A percentile compares a stretch with the other conserved stretches of the same genome.
Conservation (phyloP, 768 basidiomycete species). For the Tulasnella calospora region DNA sequence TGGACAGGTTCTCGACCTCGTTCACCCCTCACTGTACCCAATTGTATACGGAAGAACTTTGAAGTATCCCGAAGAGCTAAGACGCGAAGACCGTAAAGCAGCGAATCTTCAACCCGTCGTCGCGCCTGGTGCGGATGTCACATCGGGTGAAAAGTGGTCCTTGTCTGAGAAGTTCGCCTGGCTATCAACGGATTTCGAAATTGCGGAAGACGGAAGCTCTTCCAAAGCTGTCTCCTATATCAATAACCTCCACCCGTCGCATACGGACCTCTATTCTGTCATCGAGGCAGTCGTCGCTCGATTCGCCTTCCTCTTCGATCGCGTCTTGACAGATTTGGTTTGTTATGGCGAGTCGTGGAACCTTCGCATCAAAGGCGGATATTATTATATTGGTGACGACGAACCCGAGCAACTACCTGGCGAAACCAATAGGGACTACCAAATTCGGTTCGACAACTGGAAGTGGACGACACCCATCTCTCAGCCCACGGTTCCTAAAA, state of each 20-base stretch:
- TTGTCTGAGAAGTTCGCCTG: slow-evolving; percentile 17
- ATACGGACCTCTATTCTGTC: slow-evolving; percentile 7
- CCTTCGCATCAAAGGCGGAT: background rate
- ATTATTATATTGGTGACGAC: background rate
- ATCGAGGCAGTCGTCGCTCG: slow-evolving; percentile 8
- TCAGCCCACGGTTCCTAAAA: slow-evolving; percentile 8
- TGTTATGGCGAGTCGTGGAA: background rate
- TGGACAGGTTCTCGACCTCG: slow-evolving; percentile 33
- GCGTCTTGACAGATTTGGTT: slow-evolving; percentile 15
- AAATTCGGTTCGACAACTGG: background rate
- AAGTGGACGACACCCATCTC: background rate
- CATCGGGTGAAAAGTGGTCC: background rate
- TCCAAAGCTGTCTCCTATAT: slow-evolving; percentile 6
- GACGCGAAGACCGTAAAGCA: background rate
- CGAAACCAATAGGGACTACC: background rate
- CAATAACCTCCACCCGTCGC: slow-evolving; percentile 18
- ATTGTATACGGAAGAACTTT: slow-evolving; percentile 32
- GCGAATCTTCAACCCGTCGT: background rate
- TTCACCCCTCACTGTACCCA: slow-evolving; percentile 34
- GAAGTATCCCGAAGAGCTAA: slow-evolving; percentile 24
- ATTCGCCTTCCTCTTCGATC: slow-evolving; percentile 13
- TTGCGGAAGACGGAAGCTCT: background rate
- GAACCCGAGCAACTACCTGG: background rate
- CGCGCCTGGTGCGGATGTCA: background rate
- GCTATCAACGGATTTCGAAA: slow-evolving; percentile 14